Evolutionary conservation across 164 flowering plant species (phyloP).

Genomic region (Saururus chinensis): DNA sequence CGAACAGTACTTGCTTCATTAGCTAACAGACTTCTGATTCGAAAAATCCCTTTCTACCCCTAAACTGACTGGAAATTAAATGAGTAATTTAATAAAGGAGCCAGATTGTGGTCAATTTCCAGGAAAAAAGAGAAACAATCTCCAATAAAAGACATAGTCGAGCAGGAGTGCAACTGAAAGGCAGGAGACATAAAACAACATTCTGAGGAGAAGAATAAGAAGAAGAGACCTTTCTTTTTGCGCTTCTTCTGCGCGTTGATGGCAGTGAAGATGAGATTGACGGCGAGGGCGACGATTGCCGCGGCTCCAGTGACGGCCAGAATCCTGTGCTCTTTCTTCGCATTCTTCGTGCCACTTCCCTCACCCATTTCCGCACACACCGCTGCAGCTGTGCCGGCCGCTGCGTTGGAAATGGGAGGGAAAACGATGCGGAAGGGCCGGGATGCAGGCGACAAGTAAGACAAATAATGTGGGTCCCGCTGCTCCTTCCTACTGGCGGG

Average conservation of each 20-base stretch:
- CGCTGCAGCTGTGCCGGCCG: not conserved
- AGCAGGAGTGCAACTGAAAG: not conserved
- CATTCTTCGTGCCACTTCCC: constrained; percentile 1
- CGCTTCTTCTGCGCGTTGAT: constrained; percentile 29
- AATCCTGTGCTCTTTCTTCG: constrained; percentile 22
- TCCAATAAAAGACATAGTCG: no score
- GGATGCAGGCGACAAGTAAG: not conserved
- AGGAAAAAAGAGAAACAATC: no score
- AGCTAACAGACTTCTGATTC: no score
- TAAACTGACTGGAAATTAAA: no score
- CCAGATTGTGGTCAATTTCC: no score
- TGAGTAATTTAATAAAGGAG: no score
- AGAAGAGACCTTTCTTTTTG: constrained; percentile 42
- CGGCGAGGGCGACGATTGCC: constrained; percentile 57
- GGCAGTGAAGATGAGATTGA: constrained; percentile 47
- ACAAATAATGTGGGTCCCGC: not conserved
- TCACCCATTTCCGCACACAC: not conserved
- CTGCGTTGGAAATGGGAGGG: no score
- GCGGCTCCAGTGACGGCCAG: constrained; percentile 68
- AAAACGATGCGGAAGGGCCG: not conserved
- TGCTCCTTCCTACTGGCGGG: not conserved
- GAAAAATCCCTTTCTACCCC: no score
- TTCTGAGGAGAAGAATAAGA: no score
- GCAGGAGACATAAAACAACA: no score
- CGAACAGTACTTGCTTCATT: no score